phyloP scores from a whole-genome alignment of 306 rosid genomes.

The Oemleria cerasiformis region DNA sequence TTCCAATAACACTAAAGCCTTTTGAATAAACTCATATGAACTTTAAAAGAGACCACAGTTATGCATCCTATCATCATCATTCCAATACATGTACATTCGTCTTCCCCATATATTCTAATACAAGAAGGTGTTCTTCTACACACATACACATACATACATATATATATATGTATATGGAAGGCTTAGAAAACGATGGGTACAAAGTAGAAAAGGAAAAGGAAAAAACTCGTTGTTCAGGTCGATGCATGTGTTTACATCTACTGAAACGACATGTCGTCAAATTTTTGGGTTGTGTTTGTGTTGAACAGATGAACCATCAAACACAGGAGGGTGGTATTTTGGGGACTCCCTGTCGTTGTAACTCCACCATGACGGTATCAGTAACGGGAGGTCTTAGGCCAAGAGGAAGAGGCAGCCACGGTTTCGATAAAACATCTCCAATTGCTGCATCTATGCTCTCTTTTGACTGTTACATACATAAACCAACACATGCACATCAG shows the following conservation, averaged over 20 bases:
- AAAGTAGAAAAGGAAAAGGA: neutral
- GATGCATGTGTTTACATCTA: neutral
- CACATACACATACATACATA: too few relatives aligned
- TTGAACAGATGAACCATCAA: conserved; percentile 12
- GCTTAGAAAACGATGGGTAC: neutral
- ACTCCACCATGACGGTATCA: conserved; percentile 66
- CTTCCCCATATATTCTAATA: neutral
- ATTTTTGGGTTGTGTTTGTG: neutral
- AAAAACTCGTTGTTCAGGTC: neutral
- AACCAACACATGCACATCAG: too few relatives aligned
- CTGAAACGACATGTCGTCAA: conserved; percentile 3
- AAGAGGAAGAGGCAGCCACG: conserved; percentile 89
- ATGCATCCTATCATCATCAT: too few relatives aligned
- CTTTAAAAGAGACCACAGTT: too few relatives aligned
- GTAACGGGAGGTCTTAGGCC: conserved; percentile 78
- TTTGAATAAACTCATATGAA: too few relatives aligned
- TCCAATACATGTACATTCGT: too few relatives aligned
- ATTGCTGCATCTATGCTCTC: conserved; percentile 88
- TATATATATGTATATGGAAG: neutral
- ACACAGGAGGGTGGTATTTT: conserved; percentile 62
- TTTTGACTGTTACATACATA: conserved; percentile 49
- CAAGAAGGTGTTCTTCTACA: neutral
- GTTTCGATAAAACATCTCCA: conserved; percentile 78
- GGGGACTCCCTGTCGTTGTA: conserved; percentile 81
- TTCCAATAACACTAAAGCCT: too few relatives aligned